Evolutionary conservation across 768 basidiomycete genomes (phyloP), one percentile per base, ranked within the genome.

Genomic region (Macrolepiota dolichaula): DNA sequence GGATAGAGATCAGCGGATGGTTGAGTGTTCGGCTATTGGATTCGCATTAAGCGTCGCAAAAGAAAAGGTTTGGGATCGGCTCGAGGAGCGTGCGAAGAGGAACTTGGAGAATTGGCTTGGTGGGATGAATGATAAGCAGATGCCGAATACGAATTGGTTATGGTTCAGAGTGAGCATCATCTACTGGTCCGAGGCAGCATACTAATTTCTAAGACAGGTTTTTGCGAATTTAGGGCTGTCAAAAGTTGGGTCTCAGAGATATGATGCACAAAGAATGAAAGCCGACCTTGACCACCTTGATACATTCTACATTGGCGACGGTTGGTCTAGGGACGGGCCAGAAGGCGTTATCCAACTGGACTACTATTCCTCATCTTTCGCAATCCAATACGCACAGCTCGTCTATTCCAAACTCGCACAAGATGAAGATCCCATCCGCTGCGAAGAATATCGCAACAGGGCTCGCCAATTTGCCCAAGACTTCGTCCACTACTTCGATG

Each of bases 81-180:
- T 89, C n/a, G 76, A 74, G 54, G 74, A 77, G 2, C 73, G 79
- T 61, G 82, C 79, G 11, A 86, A 86, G 72, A 71, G 71, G 61
- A 79, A 85, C 62, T 77, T 91, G 40, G 87, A 84, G 64, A 73
- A 73, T 11, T 91, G 89, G 86, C 76, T 91, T 2, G 83, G 85
- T 7, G 83, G 86, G 0, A 90, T 91, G 81, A 91, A 90, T 68
- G 86, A 87, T 71, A 91, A 90, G 76, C 82, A 87, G 63, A 91
- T 91, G 88, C 88, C 89, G 25, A 88, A 91, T 68, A 91, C 89
- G 6, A 91, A 91, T 67, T 91, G 89, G 88, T 77, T 92, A 5
- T 91, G 89, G 89, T 91, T 91, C 73, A 79, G 89, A 60, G 88
- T 85, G 59, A 47, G 82, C 73, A 15, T 36, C 27, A 15, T 51